phyloP scores from a whole-genome alignment of 2,329 filamentous ascomycete species.

The Aspergillus viridinutans region DNA sequence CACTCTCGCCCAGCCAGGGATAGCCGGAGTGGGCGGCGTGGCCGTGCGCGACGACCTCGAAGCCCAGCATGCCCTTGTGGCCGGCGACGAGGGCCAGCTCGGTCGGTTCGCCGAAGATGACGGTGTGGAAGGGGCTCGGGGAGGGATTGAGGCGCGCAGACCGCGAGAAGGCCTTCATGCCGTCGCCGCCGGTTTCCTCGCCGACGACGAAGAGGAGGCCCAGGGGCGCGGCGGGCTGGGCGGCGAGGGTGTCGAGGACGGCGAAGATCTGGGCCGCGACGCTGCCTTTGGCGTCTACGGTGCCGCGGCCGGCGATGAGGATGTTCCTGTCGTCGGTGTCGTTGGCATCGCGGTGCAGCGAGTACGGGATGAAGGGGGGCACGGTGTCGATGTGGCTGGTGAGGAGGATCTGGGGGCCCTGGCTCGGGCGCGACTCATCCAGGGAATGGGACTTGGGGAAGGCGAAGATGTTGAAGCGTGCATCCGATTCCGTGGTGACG shows the following conservation, averaged over 20 bases:
- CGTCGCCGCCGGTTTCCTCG: constrained; percentile 76
- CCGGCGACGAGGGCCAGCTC: constrained; percentile 82
- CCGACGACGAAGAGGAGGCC: constrained; percentile 66
- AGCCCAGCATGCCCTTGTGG: constrained; percentile 79
- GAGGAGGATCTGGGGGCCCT: constrained; percentile 33
- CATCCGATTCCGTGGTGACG: constrained; percentile 10
- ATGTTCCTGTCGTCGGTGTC: constrained; percentile 22
- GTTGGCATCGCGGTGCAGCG: constrained; percentile 44
- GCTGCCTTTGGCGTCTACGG: constrained; percentile 45
- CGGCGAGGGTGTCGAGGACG: constrained; percentile 42
- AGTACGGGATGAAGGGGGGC: constrained; percentile 47
- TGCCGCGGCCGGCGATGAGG: constrained; percentile 41
- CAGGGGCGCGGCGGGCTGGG: constrained; percentile 36
- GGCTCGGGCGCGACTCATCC: constrained; percentile 3
- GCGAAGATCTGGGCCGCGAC: constrained; percentile 43
- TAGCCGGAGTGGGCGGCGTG: constrained; percentile 87
- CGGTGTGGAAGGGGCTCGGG: constrained; percentile 55
- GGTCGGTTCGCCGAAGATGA: constrained; percentile 91
- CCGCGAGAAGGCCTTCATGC: constrained; percentile 60
- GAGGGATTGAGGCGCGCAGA: constrained; percentile 46
- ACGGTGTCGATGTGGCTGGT: constrained; percentile 79
- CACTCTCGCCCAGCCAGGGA: constrained; percentile 81
- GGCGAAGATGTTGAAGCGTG: constrained; percentile 73
- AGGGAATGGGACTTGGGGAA: constrained; percentile 35
- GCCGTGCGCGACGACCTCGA: constrained; percentile 65